Evolutionary conservation across 1,284 basidiomycete species (phyloP).

Genomic region (Coniophora puteana): DNA sequence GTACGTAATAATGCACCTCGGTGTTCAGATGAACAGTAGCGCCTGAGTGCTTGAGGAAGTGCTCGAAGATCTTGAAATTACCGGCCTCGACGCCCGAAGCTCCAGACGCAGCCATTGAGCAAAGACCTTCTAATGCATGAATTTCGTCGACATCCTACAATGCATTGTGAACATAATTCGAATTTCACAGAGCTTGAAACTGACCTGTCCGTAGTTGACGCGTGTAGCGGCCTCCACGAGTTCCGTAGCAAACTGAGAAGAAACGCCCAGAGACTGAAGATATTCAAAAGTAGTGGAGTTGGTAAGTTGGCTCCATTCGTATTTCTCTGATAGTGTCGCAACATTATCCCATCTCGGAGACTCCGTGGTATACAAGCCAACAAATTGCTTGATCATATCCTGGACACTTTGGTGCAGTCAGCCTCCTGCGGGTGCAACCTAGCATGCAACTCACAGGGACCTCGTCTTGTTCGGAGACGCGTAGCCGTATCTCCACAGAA

Average conservation of each 20-base stretch:
- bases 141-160: constrained; percentile 66
- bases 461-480: constrained; percentile 59
- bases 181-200: constrained; percentile 16
- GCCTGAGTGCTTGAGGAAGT: constrained; percentile 69
- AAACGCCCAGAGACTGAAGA: constrained; percentile 54
- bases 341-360: constrained; percentile 67
- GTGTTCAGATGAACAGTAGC: constrained; percentile 72
- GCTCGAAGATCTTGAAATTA: constrained; percentile 84
- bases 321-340: constrained; percentile 44
- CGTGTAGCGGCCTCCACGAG: constrained; percentile 81
- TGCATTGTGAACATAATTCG: no score
- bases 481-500: constrained; percentile 81
- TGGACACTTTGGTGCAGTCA: constrained; percentile 47
- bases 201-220: constrained; percentile 86
- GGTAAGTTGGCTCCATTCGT: constrained; percentile 53
- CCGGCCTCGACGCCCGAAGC: constrained; percentile 74
- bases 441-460: constrained; percentile 46
- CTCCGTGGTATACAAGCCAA: constrained; percentile 55
- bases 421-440: no score
- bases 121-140: constrained; percentile 77
- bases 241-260: constrained; percentile 66
- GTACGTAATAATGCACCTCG: constrained; percentile 38
- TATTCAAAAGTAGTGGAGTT: constrained; percentile 58
- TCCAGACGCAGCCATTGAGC: constrained; percentile 71
- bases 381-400: constrained; percentile 50